These are phyloP conservation scores for Scedosporium apiospermum DNA, from an alignment of 2,329 filamentous ascomycete genomes.

Conservation along the genomic window DNA sequence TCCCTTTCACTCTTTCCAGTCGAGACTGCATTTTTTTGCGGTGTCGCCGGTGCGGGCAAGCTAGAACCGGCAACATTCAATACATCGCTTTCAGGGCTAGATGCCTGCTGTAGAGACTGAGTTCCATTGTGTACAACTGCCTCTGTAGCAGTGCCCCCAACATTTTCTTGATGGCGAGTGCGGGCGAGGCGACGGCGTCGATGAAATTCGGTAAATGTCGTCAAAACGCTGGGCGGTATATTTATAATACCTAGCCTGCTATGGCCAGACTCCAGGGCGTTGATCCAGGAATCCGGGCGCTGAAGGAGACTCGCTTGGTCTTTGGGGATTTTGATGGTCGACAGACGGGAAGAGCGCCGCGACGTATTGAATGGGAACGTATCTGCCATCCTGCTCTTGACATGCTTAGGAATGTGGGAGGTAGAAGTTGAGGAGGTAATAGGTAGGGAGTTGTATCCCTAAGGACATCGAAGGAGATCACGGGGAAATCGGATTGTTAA, in stretches of 20 bases:
- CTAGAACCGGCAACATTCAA: neutral
- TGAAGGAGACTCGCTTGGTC: conserved; percentile 29
- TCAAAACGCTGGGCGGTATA: conserved; percentile 23
- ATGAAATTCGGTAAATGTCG: neutral
- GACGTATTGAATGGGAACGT: neutral
- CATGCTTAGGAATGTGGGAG: neutral
- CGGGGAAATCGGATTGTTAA: too few species aligned
- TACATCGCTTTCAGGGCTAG: too few species aligned
- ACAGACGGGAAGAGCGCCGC: neutral
- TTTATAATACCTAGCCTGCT: conserved; percentile 17
- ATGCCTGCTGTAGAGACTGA: too few species aligned
- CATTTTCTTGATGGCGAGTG: neutral
- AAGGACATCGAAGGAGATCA: too few species aligned
- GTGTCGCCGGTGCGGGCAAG: neutral
- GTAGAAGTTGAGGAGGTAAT: neutral
- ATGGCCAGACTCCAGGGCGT: conserved; percentile 13
- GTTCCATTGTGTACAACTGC: neutral
- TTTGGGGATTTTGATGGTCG: conserved; percentile 21
- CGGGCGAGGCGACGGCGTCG: neutral
- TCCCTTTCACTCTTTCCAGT: too few species aligned
- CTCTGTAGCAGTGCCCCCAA: neutral
- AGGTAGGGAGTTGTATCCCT: neutral
- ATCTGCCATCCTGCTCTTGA: neutral
- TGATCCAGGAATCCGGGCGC: conserved; percentile 25
- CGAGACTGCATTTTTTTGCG: neutral